A percentile compares a stretch with the other conserved stretches of the same genome.
These are phyloP conservation scores for Rhynchosporium agropyri DNA, from an alignment of 2,329 filamentous ascomycete species.

Conservation along the genomic window DNA sequence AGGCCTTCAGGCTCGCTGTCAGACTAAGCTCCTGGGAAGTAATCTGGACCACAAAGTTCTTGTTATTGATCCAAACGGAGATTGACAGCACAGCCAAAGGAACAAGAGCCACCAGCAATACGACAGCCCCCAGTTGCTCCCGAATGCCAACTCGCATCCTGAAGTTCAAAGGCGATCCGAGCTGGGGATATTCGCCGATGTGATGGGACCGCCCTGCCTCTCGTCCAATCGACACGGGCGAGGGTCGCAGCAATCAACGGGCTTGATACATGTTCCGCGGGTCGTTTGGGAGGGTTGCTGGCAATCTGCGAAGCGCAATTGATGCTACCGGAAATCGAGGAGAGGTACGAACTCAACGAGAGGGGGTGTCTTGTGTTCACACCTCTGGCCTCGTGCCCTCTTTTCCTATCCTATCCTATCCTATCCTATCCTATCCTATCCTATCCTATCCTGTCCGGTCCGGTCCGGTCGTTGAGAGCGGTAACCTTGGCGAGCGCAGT, in stretches of 20 bases:
- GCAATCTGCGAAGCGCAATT: constrained; percentile 12
- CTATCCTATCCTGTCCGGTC: neutral
- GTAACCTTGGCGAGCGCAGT: constrained; percentile 7
- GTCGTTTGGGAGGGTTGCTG: constrained; percentile 8
- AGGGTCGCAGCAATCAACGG: constrained; percentile 11
- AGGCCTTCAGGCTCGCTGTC: constrained; percentile 84
- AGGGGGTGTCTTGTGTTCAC: too few relatives aligned
- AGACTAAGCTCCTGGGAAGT: constrained; percentile 67
- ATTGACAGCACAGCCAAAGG: constrained; percentile 79
- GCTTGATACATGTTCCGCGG: constrained; percentile 17
- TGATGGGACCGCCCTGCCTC: constrained; percentile 11
- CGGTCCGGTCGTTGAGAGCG: neutral
- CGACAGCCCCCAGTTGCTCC: constrained; percentile 81
- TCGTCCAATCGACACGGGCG: constrained; percentile 20
- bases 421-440: neutral
- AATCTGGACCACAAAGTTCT: constrained; percentile 61
- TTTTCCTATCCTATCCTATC: neutral
- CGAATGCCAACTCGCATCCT: constrained; percentile 83
- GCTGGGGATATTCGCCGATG: constrained; percentile 1
- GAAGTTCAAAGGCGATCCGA: constrained; percentile 10
- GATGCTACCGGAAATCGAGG: neutral
- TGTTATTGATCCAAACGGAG: constrained; percentile 64
- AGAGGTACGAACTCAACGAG: neutral
- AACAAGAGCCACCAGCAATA: constrained; percentile 73
- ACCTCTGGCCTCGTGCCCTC: neutral